Conservation (phyloP, 2,329 filamentous ascomycete genomes). For the Acarospora socialis region DNA sequence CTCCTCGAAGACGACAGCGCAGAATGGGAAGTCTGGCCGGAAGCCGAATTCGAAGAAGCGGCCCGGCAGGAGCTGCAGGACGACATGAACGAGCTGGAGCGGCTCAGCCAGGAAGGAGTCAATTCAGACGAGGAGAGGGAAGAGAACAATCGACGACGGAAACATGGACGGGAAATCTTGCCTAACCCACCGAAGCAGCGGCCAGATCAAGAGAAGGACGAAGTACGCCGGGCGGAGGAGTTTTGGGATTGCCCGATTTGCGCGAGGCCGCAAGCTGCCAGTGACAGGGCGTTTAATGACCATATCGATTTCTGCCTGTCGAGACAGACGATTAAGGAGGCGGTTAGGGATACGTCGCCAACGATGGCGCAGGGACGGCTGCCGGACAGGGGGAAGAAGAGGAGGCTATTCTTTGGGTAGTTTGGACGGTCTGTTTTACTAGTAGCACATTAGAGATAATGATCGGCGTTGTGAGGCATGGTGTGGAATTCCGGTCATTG, state of each 20-base stretch:
- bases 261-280: conserved; percentile 54
- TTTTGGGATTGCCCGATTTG: conserved; percentile 87
- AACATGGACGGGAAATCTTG: conserved; percentile 26
- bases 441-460: no score
- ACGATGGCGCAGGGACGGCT: conserved; percentile 9
- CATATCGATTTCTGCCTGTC: conserved; percentile 91
- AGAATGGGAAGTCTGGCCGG: conserved; percentile 57
- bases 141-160: conserved; percentile 15
- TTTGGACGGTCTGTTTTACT: conserved; percentile 2
- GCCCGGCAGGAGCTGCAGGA: conserved; percentile 45
- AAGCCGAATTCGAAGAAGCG: conserved; percentile 50
- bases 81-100: conserved; percentile 47
- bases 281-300: conserved; percentile 69
- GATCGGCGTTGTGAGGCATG: no score
- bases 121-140: conserved; percentile 36
- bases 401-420: conserved; percentile 12
- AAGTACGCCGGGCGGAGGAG: conserved; percentile 24
- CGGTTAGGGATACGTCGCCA: conserved; percentile 44
- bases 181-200: conserved; percentile 9
- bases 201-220: conserved; percentile 1
- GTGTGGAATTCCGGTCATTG: no score
- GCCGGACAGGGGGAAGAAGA: conserved; percentile 15
- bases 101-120: conserved; percentile 46
- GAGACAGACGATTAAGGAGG: conserved; percentile 69
- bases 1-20: conserved; percentile 31